Percentiles rank a stretch among this genome's conserved stretches.
phyloP scores from a whole-genome alignment of 164 flowering plant species.

The Saururus chinensis region DNA sequence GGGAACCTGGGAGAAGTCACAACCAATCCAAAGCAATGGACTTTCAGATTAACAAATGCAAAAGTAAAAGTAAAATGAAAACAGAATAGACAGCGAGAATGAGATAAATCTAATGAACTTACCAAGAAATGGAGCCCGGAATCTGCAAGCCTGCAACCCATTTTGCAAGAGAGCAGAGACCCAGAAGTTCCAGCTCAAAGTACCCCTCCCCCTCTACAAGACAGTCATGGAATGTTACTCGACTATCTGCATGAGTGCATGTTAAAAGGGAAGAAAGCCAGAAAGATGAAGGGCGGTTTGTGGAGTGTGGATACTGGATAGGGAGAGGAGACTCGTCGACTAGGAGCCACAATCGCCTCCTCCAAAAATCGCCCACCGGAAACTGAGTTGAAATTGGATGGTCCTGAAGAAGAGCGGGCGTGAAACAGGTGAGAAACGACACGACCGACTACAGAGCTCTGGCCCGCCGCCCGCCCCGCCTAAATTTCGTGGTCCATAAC shows the following conservation, averaged over 20 bases:
- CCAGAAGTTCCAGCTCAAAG: slow-evolving; percentile 7
- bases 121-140: slow-evolving; percentile 34
- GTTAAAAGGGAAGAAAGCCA: too few species aligned
- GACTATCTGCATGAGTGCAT: not conserved
- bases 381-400: too few species aligned
- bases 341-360: too few species aligned
- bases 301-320: too few species aligned
- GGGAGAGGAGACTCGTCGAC: too few species aligned
- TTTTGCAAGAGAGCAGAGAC: slow-evolving; percentile 21
- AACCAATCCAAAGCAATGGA: not conserved
- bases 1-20: slow-evolving; percentile 33
- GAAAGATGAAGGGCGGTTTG: not conserved
- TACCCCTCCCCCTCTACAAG: not conserved
- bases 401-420: too few species aligned
- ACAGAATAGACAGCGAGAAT: not conserved
- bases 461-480: too few species aligned
- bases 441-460: too few species aligned
- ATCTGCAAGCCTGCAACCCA: slow-evolving; percentile 58
- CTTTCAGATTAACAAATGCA: not conserved
- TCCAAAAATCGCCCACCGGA: too few species aligned
- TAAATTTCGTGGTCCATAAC: too few species aligned
- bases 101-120: not conserved
- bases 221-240: not conserved
- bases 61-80: not conserved
- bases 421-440: too few species aligned